These are phyloP conservation scores for Nissolia schottii DNA, from an alignment of 306 rosid species.

Conservation along the genomic window DNA sequence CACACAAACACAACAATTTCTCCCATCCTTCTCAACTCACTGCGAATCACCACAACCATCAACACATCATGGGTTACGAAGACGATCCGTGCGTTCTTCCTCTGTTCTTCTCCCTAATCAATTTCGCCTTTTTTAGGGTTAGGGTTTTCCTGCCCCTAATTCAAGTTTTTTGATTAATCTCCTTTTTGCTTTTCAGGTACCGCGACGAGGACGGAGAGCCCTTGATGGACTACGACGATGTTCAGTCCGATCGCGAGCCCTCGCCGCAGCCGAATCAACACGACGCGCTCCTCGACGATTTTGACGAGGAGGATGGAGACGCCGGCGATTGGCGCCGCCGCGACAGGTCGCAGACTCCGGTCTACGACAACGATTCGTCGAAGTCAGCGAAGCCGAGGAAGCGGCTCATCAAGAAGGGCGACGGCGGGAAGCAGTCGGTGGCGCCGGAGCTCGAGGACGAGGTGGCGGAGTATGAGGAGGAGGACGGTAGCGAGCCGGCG, in stretches of 20 bases:
- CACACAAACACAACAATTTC: not conserved
- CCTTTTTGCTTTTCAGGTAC: slow-evolving; percentile 39
- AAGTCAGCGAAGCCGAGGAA: slow-evolving; percentile 74
- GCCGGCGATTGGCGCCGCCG: slow-evolving; percentile 52
- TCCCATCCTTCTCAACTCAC: not conserved
- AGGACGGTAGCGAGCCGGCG: slow-evolving; percentile 6
- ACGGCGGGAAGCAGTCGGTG: slow-evolving; percentile 33
- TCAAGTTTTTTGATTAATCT: not conserved
- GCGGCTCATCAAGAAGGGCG: slow-evolving; percentile 80
- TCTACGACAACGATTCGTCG: slow-evolving; percentile 48
- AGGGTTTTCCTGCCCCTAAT: slow-evolving; percentile 15
- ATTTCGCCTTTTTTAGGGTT: slow-evolving; percentile 26
- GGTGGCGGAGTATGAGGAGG: slow-evolving; percentile 44
- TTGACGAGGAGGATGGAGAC: slow-evolving; percentile 41
- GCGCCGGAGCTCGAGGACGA: slow-evolving; percentile 53
- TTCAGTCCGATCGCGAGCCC: slow-evolving; percentile 63
- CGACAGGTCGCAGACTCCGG: slow-evolving; percentile 78
- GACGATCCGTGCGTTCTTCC: slow-evolving; percentile 61
- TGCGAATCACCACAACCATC: not conserved
- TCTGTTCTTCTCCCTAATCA: not conserved
- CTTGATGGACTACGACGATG: slow-evolving; percentile 79
- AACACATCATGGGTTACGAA: slow-evolving; percentile 72
- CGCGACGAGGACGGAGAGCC: slow-evolving; percentile 97
- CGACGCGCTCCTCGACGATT: slow-evolving; percentile 39
- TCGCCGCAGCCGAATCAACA: slow-evolving; percentile 64